These are phyloP conservation scores for Leptodontidium sp. DNA, from an alignment of 2,329 filamentous ascomycete species.

Conservation along the genomic window DNA sequence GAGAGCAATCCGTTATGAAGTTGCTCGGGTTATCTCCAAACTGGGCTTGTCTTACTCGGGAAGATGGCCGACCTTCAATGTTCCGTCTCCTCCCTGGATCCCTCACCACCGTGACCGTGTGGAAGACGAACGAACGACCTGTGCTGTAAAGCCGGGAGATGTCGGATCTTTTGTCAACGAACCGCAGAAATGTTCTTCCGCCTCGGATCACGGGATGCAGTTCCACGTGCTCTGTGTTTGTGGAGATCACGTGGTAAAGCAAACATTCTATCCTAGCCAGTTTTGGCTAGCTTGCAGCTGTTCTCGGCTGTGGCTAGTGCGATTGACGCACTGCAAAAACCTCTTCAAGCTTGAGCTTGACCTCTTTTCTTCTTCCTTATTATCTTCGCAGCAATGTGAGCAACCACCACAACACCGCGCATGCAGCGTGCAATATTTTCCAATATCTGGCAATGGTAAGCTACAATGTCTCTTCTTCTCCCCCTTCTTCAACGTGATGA, in stretches of 20 bases:
- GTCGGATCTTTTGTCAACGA: constrained; percentile 23
- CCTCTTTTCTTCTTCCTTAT: constrained; percentile 29
- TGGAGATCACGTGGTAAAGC: not conserved
- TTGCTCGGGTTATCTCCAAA: constrained; percentile 7
- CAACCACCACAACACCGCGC: constrained; percentile 32
- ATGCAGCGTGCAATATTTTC: constrained; percentile 23
- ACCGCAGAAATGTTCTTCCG: constrained; percentile 28
- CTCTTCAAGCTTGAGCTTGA: constrained; percentile 35
- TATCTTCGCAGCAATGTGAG: constrained; percentile 36
- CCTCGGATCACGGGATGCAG: too few relatives aligned
- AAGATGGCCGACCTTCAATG: not conserved
- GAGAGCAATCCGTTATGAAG: not conserved
- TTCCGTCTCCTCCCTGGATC: constrained; percentile 2
- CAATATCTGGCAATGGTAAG: constrained; percentile 35
- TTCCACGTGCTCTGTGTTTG: not conserved
- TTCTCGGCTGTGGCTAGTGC: constrained; percentile 19
- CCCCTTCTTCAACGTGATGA: constrained; percentile 71
- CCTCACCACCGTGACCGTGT: not conserved
- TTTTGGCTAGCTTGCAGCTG: not conserved
- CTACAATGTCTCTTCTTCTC: constrained; percentile 31
- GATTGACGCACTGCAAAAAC: constrained; percentile 49
- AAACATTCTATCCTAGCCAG: not conserved
- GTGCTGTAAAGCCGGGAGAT: constrained; percentile 20
- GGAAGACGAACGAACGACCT: not conserved
- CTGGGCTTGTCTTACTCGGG: constrained; percentile 2